Evolutionary conservation across 2,329 filamentous ascomycete genomes (phyloP).

Genomic region (Penicillium sp.): DNA sequence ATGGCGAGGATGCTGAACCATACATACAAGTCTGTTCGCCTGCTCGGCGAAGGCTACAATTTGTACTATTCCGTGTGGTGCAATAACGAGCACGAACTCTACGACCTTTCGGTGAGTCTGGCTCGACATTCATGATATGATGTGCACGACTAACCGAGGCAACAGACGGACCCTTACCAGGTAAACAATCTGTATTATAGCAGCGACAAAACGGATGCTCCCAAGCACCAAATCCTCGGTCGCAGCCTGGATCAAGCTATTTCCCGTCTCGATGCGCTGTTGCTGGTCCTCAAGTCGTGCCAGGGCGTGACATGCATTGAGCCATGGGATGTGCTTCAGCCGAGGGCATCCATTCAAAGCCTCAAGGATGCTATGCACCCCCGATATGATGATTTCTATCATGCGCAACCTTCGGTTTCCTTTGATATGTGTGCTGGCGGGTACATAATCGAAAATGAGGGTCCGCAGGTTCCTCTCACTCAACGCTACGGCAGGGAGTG

Average conservation of each 20-base stretch:
- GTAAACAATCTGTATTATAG: slow-evolving; percentile 31
- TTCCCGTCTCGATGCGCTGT: slow-evolving; percentile 31
- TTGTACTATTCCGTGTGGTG: slow-evolving; percentile 42
- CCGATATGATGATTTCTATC: slow-evolving; percentile 33
- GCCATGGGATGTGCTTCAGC: slow-evolving; percentile 37
- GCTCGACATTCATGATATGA: no score
- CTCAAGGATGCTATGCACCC: slow-evolving; percentile 30
- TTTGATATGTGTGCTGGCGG: slow-evolving; percentile 35
- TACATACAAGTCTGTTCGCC: slow-evolving; percentile 39
- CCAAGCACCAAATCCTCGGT: slow-evolving; percentile 16
- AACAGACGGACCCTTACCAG: slow-evolving; percentile 34
- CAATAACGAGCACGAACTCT: slow-evolving; percentile 39
- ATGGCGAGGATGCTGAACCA: slow-evolving; percentile 26
- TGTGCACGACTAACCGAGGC: not conserved
- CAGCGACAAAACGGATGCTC: not conserved
- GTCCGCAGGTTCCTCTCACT: slow-evolving; percentile 25
- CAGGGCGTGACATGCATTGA: slow-evolving; percentile 31
- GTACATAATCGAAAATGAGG: slow-evolving; percentile 35
- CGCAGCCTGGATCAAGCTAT: slow-evolving; percentile 18
- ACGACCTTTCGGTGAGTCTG: slow-evolving; percentile 31
- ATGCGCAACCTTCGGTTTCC: slow-evolving; percentile 27
- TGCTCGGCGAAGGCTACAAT: slow-evolving; percentile 34
- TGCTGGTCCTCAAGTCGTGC: slow-evolving; percentile 39
- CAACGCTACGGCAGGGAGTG: slow-evolving; percentile 19
- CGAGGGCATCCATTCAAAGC: slow-evolving; percentile 24